Evolutionary conservation across 202 grass and related monocot genomes (phyloP).

Genomic region (Schoenoplectus tabernaemontani): DNA sequence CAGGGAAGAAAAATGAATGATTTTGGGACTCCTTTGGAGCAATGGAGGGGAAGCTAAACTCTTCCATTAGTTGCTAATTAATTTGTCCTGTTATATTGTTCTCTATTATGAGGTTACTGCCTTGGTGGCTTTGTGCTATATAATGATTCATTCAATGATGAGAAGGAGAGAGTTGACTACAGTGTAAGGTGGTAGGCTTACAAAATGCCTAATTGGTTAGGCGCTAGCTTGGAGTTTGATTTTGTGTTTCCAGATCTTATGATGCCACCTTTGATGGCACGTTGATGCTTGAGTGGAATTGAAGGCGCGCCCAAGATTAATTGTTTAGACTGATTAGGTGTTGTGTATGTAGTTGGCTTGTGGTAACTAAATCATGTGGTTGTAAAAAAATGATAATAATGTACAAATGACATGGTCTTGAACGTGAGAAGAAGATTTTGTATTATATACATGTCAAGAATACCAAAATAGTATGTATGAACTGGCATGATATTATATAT

Average conservation of each 20-base stretch:
- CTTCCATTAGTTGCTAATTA: conserved; percentile 7
- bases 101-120: background rate
- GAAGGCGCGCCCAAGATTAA: background rate
- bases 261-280: background rate
- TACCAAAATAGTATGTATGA: background rate
- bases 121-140: conserved; percentile 17
- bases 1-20: conserved; percentile 8
- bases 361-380: too few relatives aligned
- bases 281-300: background rate
- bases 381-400: too few relatives aligned
- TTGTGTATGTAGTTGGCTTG: too few relatives aligned
- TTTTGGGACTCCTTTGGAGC: conserved; percentile 9
- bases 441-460: background rate
- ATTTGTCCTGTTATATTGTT: background rate
- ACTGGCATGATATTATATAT: background rate
- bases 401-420: background rate
- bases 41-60: conserved; percentile 22
- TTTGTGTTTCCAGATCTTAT: background rate
- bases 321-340: too few relatives aligned
- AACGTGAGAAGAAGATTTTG: background rate
- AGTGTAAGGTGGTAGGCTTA: conserved; percentile 7
- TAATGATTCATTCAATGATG: conserved; percentile 11
- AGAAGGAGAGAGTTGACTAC: conserved; percentile 6
- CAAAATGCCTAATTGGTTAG: conserved; percentile 17
- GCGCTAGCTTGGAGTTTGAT: background rate